Evolutionary conservation across 1,139 yeast species (phyloP), one percentile per base, ranked within the genome.

Genomic region (Pichia sp.): DNA sequence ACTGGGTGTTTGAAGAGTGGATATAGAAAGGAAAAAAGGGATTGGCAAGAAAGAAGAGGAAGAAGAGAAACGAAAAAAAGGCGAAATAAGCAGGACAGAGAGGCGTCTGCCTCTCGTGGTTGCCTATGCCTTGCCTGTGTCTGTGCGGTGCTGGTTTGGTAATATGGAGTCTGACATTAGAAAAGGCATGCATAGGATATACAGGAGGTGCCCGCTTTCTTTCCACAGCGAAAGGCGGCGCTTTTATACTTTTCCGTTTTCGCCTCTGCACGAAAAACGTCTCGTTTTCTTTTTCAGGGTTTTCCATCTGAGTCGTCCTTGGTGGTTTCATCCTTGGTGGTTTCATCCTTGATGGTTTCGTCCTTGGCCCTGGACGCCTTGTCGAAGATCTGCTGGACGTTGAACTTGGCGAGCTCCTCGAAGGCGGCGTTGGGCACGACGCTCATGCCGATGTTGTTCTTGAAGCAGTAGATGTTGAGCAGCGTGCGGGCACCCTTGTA

Each of bases 401-500:
- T 85, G 68, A 74, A 84, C 65, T 80, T 79, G 59, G 77, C 79
- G 55, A 76, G 70, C 56, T 71, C 69, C 46, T 84, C 83, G 65
- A 80, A 89, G 58, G 80, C 78, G 3, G 48, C 41, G n/a, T 63
- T 63, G 51, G 80, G 79, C 6, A 87, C 91, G 17, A 90, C 92
- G 66, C 91, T 79, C 81, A 87, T 84, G 3, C 96, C 96, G 48
- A 88, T 79, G 64, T 84, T 86, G 58, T 81, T 86, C 68, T 91
- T 92, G 72, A 85, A 93, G 66, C 97, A 88, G 67, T 91, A 97
- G 2, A 93, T 87, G 57, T 93, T 67, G 51, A 93, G 81, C 63
- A 93, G 74, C 64, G 85, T 85, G 56, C 91, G 96, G 65, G 83
- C 90, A 20, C 83, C 73, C 63, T 90, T 89, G 69, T 93, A 77